A percentile compares a stretch with the other conserved stretches of the same genome.
These are phyloP conservation scores for Leersia perrieri DNA, from an alignment of 176 grass and related monocot species.

Conservation along the genomic window DNA sequence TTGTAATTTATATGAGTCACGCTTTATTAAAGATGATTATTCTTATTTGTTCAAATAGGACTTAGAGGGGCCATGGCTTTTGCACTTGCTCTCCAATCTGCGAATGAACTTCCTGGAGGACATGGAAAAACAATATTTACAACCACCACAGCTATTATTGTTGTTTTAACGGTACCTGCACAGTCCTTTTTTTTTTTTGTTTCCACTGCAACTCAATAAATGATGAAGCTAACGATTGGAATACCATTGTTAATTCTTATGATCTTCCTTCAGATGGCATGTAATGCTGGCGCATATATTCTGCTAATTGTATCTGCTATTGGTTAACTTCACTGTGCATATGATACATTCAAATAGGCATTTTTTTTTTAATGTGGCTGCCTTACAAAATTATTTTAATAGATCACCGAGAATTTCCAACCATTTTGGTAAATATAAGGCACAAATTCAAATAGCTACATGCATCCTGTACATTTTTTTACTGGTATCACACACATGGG, in stretches of 20 bases:
- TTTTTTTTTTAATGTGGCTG: constrained; percentile 2
- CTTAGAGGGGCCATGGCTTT: constrained; percentile 99
- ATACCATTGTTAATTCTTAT: neutral
- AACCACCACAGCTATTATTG: constrained; percentile 89
- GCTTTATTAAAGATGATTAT: neutral
- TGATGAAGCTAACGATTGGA: neutral
- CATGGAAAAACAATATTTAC: constrained; percentile 97
- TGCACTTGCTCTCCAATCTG: constrained; percentile 98
- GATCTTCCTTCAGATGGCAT: neutral
- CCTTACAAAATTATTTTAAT: neutral
- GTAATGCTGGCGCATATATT: neutral
- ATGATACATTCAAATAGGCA: neutral
- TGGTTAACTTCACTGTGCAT: neutral
- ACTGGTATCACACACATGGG: neutral
- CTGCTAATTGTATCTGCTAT: too few relatives aligned
- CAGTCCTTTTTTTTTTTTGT: constrained; percentile 3
- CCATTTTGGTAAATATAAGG: neutral
- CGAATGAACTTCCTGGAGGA: constrained; percentile 93
- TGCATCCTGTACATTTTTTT: constrained; percentile 17
- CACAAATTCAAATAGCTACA: neutral
- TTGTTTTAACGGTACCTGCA: constrained; percentile 85
- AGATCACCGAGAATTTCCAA: neutral
- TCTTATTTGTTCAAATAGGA: constrained; percentile 54
- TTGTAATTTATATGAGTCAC: neutral
- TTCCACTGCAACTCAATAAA: neutral